Evolutionary conservation across 1,139 yeast species (phyloP).

Genomic region (Saccharomycopsis hybrid): DNA sequence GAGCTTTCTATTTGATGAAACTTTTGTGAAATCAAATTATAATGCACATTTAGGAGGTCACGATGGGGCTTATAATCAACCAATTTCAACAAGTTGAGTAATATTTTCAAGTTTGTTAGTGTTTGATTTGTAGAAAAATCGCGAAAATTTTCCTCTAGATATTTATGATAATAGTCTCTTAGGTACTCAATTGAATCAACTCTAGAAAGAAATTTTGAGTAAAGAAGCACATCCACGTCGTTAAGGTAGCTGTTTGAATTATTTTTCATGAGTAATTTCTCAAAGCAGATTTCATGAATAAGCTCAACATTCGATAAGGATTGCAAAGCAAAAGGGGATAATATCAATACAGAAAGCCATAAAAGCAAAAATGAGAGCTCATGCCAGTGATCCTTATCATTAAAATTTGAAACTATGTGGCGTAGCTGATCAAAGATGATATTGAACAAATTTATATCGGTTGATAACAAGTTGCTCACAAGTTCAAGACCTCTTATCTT

Average conservation of each 20-base stretch:
- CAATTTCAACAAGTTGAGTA: conserved; percentile 10
- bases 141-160: conserved; percentile 23
- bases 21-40: conserved; percentile 2
- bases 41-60: conserved; percentile 8
- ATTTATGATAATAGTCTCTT: conserved; percentile 22
- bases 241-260: conserved; percentile 22
- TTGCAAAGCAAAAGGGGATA: conserved; percentile 55
- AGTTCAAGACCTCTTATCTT: conserved; percentile 64
- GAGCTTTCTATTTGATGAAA: conserved; percentile 10
- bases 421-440: conserved; percentile 13
- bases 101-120: conserved; percentile 17
- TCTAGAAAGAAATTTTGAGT: conserved; percentile 38
- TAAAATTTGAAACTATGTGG: not conserved
- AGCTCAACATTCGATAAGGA: conserved; percentile 22
- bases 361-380: conserved; percentile 52
- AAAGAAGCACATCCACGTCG: conserved; percentile 38
- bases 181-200: conserved; percentile 27
- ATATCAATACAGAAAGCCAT: conserved; percentile 65
- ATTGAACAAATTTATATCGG: conserved; percentile 39
- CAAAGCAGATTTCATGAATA: conserved; percentile 28
- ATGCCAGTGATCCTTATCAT: conserved; percentile 38
- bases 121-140: conserved; percentile 21
- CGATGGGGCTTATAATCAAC: conserved; percentile 2
- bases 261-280: conserved; percentile 24
- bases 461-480: conserved; percentile 50